These are phyloP conservation scores for Tephrocybe sp. DNA, from an alignment of 768 basidiomycete species.

Conservation along the genomic window DNA sequence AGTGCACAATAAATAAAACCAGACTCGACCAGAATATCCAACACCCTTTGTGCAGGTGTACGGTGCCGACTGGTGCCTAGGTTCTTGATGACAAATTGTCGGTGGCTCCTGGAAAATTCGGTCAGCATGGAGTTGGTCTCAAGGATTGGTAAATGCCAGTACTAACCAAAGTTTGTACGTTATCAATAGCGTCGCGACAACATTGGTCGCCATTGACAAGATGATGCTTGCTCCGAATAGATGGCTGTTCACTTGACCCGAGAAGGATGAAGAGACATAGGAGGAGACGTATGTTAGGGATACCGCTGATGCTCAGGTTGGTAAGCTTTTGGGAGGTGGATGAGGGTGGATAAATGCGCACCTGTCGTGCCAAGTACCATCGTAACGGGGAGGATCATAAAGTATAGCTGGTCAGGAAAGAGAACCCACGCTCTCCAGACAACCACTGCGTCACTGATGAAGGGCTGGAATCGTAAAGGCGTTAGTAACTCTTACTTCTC, in stretches of 20 bases:
- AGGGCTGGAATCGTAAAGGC: conserved; percentile 10
- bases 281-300: conserved; percentile 1
- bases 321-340: not conserved
- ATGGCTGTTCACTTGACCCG: not conserved
- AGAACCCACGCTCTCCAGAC: conserved; percentile 11
- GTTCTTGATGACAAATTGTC: not conserved
- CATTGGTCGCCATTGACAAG: conserved; percentile 6
- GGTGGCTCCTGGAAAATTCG: not conserved
- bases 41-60: conserved; percentile 3
- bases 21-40: conserved; percentile 3
- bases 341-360: not conserved
- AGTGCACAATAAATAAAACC: conserved; percentile 4
- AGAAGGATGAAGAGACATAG: not conserved
- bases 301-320: not conserved
- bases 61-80: not conserved
- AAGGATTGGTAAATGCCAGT: not conserved
- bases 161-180: conserved; percentile 7
- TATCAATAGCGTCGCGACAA: conserved; percentile 5
- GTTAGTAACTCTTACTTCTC: conserved; percentile 18
- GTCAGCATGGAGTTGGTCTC: no score
- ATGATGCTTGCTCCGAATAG: conserved; percentile 5
- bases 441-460: conserved; percentile 10
- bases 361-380: conserved; percentile 8
- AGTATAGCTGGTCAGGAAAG: conserved; percentile 2
- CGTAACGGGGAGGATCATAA: conserved; percentile 1